Base-by-base conservation (phyloP, 768 basidiomycete species). In the Pulveroboletus sp. region DNA sequence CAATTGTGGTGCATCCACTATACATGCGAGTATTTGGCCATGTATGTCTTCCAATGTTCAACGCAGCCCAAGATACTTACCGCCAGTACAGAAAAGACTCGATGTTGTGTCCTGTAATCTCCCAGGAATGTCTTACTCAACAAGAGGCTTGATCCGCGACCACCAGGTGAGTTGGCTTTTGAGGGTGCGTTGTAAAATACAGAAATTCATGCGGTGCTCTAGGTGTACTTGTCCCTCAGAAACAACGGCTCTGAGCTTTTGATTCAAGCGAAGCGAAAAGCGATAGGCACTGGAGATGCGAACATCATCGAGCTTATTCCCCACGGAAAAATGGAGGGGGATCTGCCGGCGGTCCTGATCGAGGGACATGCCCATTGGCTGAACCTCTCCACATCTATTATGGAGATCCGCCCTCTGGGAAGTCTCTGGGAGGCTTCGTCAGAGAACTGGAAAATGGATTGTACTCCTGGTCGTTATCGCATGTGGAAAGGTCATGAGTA, bases 171-270 rank as follows among this genome's bases (percentile, higher is more conserved):
- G 53, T 16, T 12, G 3, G 5, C 31, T 32, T 10, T 14, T 32
- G 10, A 14, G 2, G 2, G 3, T 7, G 13, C 14, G 16, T 25
- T 24, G 16, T 43, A 20, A n/a, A n/a, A n/a, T n/a, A n/a, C n/a
- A n/a, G n/a, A n/a, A n/a, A n/a, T n/a, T n/a, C n/a, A n/a, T n/a
- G n/a, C n/a, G 14, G 17, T 27, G 19, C n/a, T n/a, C n/a, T 24
- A 59, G 58, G 53, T 58, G 16, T 47, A 45, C 45, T 58, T 60
- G 33, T 35, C n/a, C n/a, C n/a, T n/a, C n/a, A n/a, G n/a, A n/a
- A n/a, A n/a, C n/a, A n/a, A n/a, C n/a, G n/a, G n/a, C n/a, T n/a
- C n/a, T n/a, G n/a, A n/a, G n/a, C n/a, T n/a, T n/a, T n/a, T n/a
- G n/a, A n/a, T n/a, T n/a, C 45, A 4, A 39, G 50, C 16, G 17